Evolutionary conservation across 31 red algal species (phyloP).

Genomic region (Endocladia muricata): DNA sequence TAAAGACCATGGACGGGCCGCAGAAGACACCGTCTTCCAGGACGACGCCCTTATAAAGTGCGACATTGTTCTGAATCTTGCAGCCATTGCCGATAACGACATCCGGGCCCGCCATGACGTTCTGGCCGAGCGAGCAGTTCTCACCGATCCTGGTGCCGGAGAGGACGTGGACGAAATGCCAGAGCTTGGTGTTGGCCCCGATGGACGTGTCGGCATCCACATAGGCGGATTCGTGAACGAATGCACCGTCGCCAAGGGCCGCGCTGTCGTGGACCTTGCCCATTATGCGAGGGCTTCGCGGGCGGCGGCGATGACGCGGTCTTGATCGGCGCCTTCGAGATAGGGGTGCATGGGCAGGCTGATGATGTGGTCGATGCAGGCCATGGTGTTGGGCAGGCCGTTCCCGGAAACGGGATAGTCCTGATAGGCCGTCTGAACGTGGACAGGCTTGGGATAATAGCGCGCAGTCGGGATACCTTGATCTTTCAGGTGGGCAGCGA

Average conservation of each 20-base stretch:
- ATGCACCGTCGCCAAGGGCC: too few relatives aligned
- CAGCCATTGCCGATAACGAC: conserved; percentile 14
- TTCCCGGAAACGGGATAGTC: too few relatives aligned
- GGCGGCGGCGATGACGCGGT: too few relatives aligned
- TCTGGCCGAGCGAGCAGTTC: conserved; percentile 41
- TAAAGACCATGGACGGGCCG: conserved; percentile 39
- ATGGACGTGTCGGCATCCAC: conserved; percentile 34
- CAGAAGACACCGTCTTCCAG: conserved; percentile 42
- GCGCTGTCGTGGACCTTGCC: too few relatives aligned
- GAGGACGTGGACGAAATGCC: conserved; percentile 51
- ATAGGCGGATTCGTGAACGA: conserved; percentile 28
- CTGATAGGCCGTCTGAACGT: conserved; percentile 10
- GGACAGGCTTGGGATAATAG: conserved; percentile 17
- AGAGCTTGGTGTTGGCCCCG: conserved; percentile 26
- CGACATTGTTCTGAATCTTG: conserved; percentile 50
- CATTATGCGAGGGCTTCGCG: too few relatives aligned
- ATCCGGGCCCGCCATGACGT: conserved; percentile 20
- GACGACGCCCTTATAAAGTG: conserved; percentile 30
- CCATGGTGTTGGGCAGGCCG: too few relatives aligned
- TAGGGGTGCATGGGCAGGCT: conserved; percentile 81
- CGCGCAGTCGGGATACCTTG: conserved; percentile 8
- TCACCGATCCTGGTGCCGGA: conserved; percentile 26
- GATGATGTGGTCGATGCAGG: too few relatives aligned
- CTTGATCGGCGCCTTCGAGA: too few relatives aligned
- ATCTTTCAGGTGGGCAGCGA: conserved; percentile 3